These are phyloP conservation scores for Phytophthora foliorum DNA, from an alignment of 352 stramenopile species.

Conservation along the genomic window DNA sequence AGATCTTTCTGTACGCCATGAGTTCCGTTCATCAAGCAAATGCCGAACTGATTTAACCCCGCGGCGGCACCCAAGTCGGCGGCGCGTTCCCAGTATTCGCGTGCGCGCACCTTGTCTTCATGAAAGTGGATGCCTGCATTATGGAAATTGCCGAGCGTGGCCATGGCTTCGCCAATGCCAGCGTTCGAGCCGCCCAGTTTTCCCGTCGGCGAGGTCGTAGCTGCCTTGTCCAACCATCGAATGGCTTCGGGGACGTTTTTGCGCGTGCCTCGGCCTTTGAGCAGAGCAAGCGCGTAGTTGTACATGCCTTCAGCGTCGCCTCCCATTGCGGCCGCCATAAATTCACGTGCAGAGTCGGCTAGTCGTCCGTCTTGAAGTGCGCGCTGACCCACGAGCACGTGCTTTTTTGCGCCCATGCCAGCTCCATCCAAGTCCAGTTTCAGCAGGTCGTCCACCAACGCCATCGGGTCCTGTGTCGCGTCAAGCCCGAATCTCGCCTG, in stretches of 20 bases:
- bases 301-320: too few species aligned
- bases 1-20: not conserved
- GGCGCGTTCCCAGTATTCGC: not conserved
- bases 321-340: too few species aligned
- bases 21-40: not conserved
- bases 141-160: not conserved
- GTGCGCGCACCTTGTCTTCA: not conserved
- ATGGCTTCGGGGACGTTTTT: not conserved
- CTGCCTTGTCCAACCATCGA: not conserved
- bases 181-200: not conserved
- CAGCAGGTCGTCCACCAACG: too few species aligned
- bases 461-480: too few species aligned
- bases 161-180: not conserved
- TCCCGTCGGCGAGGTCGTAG: not conserved
- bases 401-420: too few species aligned
- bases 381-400: too few species aligned
- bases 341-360: too few species aligned
- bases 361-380: too few species aligned
- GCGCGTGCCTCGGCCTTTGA: too few species aligned
- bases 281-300: too few species aligned
- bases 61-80: not conserved
- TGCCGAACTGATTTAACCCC: not conserved
- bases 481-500: too few species aligned
- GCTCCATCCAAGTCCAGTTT: too few species aligned
- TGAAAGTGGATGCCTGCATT: not conserved